phyloP scores from a whole-genome alignment of 2,329 filamentous ascomycete genomes.

The Xylaria multiplex region DNA sequence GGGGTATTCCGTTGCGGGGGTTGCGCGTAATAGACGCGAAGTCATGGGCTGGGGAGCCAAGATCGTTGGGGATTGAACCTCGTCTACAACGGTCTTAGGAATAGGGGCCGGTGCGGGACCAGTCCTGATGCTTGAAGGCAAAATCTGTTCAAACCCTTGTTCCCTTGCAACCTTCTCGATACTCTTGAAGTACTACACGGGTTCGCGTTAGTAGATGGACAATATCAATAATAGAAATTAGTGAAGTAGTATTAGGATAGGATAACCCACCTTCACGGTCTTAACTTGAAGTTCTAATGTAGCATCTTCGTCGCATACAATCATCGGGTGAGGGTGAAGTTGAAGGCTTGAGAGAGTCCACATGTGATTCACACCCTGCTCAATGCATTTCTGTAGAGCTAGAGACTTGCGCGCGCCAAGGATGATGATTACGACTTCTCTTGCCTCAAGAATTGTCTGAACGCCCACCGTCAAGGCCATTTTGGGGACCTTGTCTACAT shows the following conservation, averaged over 20 bases:
- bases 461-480: conserved; percentile 89
- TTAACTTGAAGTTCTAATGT: conserved; percentile 78
- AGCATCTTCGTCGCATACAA: conserved; percentile 85
- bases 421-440: conserved; percentile 85
- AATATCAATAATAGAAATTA: conserved; percentile 14
- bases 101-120: conserved; percentile 57
- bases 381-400: conserved; percentile 81
- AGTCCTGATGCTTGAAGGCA: conserved; percentile 66
- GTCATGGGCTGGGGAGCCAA: conserved; percentile 65
- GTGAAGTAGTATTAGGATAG: not conserved
- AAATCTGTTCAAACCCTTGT: conserved; percentile 67
- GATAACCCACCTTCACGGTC: conserved; percentile 68
- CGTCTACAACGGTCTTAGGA: conserved; percentile 54
- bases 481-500: conserved; percentile 77
- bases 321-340: conserved; percentile 81
- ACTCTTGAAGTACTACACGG: conserved; percentile 73
- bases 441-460: conserved; percentile 81
- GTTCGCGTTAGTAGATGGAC: conserved; percentile 6
- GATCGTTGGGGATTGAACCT: conserved; percentile 57
- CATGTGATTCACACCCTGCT: conserved; percentile 88
- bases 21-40: conserved; percentile 63
- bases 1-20: conserved; percentile 65
- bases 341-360: conserved; percentile 87
- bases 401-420: conserved; percentile 83
- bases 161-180: conserved; percentile 71